phyloP scores from a whole-genome alignment of 805 yeast genomes.

The Candida multigemmis region DNA sequence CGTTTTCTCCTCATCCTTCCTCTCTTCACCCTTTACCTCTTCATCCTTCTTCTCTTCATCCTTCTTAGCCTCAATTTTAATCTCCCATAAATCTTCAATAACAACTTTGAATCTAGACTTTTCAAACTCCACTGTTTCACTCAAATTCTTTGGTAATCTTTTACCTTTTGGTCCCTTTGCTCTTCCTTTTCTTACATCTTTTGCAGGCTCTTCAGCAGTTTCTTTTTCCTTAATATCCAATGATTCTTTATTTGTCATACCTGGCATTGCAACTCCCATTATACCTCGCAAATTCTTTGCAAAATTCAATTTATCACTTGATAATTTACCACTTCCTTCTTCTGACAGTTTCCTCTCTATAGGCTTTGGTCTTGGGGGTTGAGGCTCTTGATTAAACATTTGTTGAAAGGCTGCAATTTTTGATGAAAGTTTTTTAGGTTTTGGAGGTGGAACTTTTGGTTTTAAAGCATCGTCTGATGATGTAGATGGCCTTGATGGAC shows the following conservation, averaged over 20 bases:
- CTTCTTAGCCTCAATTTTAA: conserved; percentile 2
- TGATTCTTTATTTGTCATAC: conserved; percentile 26
- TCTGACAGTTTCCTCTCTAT: conserved; percentile 1
- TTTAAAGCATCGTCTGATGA: no score
- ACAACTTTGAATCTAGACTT: conserved; percentile 24
- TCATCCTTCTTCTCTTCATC: neutral
- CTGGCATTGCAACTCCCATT: conserved; percentile 44
- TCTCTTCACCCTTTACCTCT: neutral
- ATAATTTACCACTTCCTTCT: conserved; percentile 12
- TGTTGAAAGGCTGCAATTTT: conserved; percentile 77
- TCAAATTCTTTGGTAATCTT: conserved; percentile 51
- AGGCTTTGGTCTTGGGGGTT: neutral
- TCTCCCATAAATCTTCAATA: conserved; percentile 28
- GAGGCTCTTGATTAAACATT: conserved; percentile 39
- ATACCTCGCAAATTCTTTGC: conserved; percentile 54
- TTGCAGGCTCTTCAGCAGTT: conserved; percentile 4
- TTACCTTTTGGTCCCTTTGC: conserved; percentile 72
- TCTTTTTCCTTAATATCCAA: conserved; percentile 7
- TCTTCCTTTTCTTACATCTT: conserved; percentile 30
- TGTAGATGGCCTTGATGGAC: neutral
- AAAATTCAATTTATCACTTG: conserved; percentile 35
- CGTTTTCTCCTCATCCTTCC: neutral
- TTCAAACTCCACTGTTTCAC: conserved; percentile 28
- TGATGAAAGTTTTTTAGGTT: conserved; percentile 71
- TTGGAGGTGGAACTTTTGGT: conserved; percentile 44